Percentiles rank a stretch among this genome's conserved stretches.
Conservation (phyloP, 768 basidiomycete genomes). For the Sporobolomyces phaffii region DNA sequence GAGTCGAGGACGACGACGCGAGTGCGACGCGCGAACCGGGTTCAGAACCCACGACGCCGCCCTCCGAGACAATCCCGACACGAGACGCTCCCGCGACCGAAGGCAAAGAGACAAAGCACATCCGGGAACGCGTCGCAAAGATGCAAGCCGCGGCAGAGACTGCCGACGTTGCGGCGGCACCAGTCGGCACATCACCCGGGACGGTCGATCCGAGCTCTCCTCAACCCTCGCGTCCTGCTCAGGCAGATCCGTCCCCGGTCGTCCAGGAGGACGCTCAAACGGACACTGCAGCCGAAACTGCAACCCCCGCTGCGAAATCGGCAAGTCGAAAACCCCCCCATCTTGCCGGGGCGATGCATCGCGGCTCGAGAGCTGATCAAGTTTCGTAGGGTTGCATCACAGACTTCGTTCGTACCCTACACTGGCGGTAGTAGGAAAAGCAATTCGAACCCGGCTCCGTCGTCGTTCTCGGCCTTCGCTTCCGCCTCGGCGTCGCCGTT, state of each 20-base stretch:
- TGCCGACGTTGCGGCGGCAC: not conserved
- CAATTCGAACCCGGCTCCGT: not conserved
- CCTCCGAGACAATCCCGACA: not conserved
- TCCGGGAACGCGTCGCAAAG: conserved; percentile 35
- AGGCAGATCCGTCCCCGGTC: too few relatives aligned
- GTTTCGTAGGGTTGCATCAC: fast-evolving
- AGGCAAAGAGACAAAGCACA: conserved; percentile 34
- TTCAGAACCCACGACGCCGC: not conserved
- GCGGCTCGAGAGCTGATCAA: too few relatives aligned
- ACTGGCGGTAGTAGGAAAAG: too few relatives aligned
- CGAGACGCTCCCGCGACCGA: conserved; percentile 1
- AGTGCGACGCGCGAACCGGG: not conserved
- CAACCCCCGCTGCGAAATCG: not conserved
- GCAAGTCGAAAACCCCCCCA: not conserved
- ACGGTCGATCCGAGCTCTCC: too few relatives aligned
- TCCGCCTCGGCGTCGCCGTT: conserved; percentile 29
- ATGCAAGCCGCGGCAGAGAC: conserved; percentile 20
- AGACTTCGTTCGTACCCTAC: conserved; percentile 7
- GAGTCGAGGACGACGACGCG: conserved; percentile 2
- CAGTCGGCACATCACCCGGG: not conserved
- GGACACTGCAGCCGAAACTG: conserved; percentile 17
- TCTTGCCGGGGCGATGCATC: not conserved
- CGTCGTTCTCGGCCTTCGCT: conserved; percentile 30
- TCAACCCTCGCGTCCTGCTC: too few relatives aligned
- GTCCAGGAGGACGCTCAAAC: too few relatives aligned